Percentiles rank a stretch among this genome's conserved stretches.
phyloP scores from a whole-genome alignment of 129 eudicot genomes.

The Escallonia herrerae region DNA sequence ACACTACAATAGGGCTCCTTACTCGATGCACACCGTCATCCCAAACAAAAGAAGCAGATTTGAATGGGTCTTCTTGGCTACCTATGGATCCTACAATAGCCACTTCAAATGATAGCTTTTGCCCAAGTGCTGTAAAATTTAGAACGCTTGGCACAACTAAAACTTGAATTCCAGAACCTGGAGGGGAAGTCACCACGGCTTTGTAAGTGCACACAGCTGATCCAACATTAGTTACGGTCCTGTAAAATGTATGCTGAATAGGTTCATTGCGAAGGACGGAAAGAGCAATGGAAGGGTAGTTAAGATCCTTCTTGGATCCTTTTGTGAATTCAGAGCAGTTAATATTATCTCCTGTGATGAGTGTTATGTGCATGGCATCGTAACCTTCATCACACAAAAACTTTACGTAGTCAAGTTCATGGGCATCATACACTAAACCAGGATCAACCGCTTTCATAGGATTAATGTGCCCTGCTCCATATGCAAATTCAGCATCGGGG shows the following conservation, averaged over 20 bases:
- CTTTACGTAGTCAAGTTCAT: background rate
- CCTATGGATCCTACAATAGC: background rate
- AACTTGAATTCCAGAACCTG: background rate
- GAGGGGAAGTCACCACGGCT: background rate
- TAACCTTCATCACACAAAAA: conserved; percentile 1
- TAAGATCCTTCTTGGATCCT: background rate
- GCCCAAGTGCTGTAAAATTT: background rate
- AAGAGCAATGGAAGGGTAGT: conserved; percentile 6
- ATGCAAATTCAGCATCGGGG: conserved; percentile 4
- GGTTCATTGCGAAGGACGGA: no score
- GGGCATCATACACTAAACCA: conserved; percentile 2
- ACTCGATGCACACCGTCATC: background rate
- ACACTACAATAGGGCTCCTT: background rate
- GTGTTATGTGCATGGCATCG: background rate
- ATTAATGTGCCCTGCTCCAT: conserved; percentile 1
- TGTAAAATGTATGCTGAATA: background rate
- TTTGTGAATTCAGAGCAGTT: background rate
- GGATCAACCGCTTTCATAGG: conserved; percentile 2
- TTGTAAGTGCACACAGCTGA: background rate
- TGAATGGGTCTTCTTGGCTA: background rate
- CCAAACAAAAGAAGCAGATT: background rate
- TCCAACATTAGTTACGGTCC: conserved; percentile 1
- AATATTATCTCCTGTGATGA: background rate
- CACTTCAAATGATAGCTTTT: background rate
- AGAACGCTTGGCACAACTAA: background rate